Base-by-base conservation (phyloP, 768 basidiomycete genomes). In the Rickenella mellea region DNA sequence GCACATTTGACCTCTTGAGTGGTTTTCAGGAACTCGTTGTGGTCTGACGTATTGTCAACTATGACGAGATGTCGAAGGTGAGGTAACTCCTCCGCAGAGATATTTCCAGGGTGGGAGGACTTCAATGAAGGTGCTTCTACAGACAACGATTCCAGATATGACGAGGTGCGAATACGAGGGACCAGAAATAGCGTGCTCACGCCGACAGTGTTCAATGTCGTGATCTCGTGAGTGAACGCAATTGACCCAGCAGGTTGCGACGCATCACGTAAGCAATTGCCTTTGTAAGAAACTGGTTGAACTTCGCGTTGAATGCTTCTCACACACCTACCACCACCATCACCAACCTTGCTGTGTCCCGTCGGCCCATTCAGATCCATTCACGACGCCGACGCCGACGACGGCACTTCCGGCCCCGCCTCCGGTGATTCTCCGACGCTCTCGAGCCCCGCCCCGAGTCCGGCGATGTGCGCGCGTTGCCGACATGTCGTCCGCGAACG, bases 181-280 rank as follows among this genome's bases (percentile, higher is more conserved):
- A 84, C 81, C 2, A 83, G 57, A 48, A 90, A 78, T 6, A 91
- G 67, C 43, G 86, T 80, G 39, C 73, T 71, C 19, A 78, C 79
- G 1, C 74, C 75, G 10, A 73, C 80, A 11, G 85, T 67, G 39
- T 74, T 71, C 25, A 90, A 63, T 1, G 78, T 71, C 22, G 62
- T 64, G 7, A 78, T 69, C 85, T 88, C 47, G 8, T 25, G 10
- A 19, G 46, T 32, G 30, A 21, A 41, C 26, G 46, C 47, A 7
- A 45, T 25, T 8, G 3, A 17, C 24, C 24, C 33, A n/a, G 44
- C 19, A n/a, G n/a, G n/a, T n/a, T n/a, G n/a, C n/a, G n/a, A n/a
- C n/a, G n/a, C n/a, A n/a, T n/a, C n/a, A n/a, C n/a, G n/a, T n/a
- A n/a, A n/a, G n/a, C n/a, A n/a, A n/a, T n/a, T n/a, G n/a, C n/a